These are phyloP conservation scores for Microsporum canis DNA, from an alignment of 2,329 filamentous ascomycete genomes.

Conservation along the genomic window DNA sequence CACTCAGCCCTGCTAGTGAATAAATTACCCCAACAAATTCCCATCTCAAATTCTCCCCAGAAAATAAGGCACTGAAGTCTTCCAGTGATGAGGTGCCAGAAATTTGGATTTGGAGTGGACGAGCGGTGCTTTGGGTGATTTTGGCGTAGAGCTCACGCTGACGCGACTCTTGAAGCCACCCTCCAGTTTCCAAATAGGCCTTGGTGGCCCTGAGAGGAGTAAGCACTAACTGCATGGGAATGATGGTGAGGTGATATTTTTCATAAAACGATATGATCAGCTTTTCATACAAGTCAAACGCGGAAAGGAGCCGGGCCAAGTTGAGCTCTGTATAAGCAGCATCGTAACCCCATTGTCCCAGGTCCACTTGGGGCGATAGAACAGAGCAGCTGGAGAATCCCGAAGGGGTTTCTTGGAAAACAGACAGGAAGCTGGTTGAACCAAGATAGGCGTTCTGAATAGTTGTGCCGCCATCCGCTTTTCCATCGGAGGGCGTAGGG, in stretches of 20 bases:
- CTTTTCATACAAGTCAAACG: conserved; percentile 7
- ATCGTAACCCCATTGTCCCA: conserved; percentile 8
- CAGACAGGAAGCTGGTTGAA: conserved; percentile 25
- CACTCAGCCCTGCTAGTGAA: conserved; percentile 14
- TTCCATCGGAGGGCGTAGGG: not conserved
- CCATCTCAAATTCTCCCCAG: conserved; percentile 17
- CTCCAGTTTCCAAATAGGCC: conserved; percentile 10
- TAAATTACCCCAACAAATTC: conserved; percentile 19
- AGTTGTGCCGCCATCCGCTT: conserved; percentile 5
- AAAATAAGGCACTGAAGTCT: conserved; percentile 29
- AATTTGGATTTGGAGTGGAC: conserved; percentile 17
- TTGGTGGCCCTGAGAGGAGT: conserved; percentile 21
- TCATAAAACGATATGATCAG: conserved; percentile 8
- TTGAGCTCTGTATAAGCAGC: conserved; percentile 23
- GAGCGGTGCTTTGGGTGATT: conserved; percentile 22
- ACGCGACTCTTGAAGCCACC: conserved; percentile 9
- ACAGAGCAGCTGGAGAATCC: conserved; percentile 14
- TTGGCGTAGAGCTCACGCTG: conserved; percentile 11
- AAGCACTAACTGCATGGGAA: conserved; percentile 27
- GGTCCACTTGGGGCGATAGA: conserved; percentile 5
- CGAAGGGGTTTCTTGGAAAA: conserved; percentile 17
- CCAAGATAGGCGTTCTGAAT: conserved; percentile 24
- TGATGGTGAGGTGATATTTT: conserved; percentile 4
- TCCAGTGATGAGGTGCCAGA: conserved; percentile 18
- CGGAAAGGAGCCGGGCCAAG: conserved; percentile 5